Conservation (phyloP, 495 filamentous ascomycete species). For the Daldinia childiae region DNA sequence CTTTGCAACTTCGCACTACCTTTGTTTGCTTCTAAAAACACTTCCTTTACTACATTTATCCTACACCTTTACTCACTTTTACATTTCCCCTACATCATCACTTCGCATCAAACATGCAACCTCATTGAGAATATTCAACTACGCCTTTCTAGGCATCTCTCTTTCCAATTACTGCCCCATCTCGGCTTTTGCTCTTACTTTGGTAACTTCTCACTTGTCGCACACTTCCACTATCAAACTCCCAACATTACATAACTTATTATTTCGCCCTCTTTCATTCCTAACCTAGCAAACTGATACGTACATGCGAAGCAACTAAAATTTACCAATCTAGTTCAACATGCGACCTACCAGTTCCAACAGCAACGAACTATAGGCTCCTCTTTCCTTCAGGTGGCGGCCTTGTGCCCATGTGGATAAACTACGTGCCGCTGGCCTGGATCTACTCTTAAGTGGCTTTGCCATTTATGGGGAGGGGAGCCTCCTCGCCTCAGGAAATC, state of each 20-base stretch:
- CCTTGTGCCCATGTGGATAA: background rate
- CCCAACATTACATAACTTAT: background rate
- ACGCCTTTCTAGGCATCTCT: too few species aligned
- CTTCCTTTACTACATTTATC: background rate
- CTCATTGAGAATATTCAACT: too few species aligned
- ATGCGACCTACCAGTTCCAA: background rate
- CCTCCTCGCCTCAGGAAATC: constrained; percentile 3
- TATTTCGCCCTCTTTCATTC: background rate
- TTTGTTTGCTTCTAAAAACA: background rate
- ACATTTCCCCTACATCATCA: background rate
- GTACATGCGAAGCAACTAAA: background rate
- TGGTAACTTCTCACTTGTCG: background rate
- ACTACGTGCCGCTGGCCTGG: constrained; percentile 1
- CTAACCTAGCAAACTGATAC: background rate
- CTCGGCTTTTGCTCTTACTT: too few species aligned
- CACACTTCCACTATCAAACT: background rate
- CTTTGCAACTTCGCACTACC: background rate
- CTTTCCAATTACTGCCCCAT: too few species aligned
- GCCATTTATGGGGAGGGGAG: constrained; percentile 6
- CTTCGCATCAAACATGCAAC: background rate
- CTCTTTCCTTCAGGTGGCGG: background rate
- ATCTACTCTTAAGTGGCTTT: constrained; percentile 9
- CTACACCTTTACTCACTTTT: background rate
- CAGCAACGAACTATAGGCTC: background rate
- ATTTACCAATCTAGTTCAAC: background rate